Percentiles rank a stretch among this genome's conserved stretches.
Evolutionary conservation across 768 basidiomycete species (phyloP).

Genomic region (Leccinum rimulosum): DNA sequence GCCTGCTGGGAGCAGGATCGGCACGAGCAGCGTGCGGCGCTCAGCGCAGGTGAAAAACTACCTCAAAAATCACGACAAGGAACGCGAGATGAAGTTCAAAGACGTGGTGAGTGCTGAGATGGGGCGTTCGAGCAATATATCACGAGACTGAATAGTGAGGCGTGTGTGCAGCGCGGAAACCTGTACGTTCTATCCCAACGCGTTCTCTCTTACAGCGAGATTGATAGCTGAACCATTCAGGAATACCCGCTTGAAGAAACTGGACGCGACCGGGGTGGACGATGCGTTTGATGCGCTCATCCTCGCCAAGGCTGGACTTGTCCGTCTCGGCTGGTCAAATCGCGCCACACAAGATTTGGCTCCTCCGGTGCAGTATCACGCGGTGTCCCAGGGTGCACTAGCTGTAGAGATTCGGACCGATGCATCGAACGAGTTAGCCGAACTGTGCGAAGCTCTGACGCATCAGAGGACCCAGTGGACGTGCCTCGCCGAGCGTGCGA

Average conservation of each 20-base stretch:
- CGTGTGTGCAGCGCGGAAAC: constrained; percentile 67
- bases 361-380: constrained; percentile 77
- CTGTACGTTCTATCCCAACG: constrained; percentile 50
- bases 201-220: background rate
- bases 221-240: constrained; percentile 38
- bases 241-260: constrained; percentile 87
- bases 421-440: constrained; percentile 54
- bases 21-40: constrained; percentile 90
- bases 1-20: constrained; percentile 87
- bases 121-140: too few species aligned
- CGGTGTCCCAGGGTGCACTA: constrained; percentile 94
- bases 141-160: background rate
- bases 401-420: constrained; percentile 78
- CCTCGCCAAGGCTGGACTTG: constrained; percentile 90
- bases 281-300: constrained; percentile 85
- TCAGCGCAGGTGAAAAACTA: constrained; percentile 84
- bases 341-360: constrained; percentile 74
- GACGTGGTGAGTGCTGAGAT: constrained; percentile 72
- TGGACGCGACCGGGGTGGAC: constrained; percentile 65
- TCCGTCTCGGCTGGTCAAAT: constrained; percentile 70
- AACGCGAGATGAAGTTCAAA: constrained; percentile 60
- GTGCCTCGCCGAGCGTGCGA: constrained; percentile 83
- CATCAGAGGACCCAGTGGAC: constrained; percentile 77
- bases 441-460: constrained; percentile 64
- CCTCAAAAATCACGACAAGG: constrained; percentile 50